These are phyloP conservation scores for Thalassia testudinum DNA, from an alignment of 116 monocot species.

Conservation along the genomic window DNA sequence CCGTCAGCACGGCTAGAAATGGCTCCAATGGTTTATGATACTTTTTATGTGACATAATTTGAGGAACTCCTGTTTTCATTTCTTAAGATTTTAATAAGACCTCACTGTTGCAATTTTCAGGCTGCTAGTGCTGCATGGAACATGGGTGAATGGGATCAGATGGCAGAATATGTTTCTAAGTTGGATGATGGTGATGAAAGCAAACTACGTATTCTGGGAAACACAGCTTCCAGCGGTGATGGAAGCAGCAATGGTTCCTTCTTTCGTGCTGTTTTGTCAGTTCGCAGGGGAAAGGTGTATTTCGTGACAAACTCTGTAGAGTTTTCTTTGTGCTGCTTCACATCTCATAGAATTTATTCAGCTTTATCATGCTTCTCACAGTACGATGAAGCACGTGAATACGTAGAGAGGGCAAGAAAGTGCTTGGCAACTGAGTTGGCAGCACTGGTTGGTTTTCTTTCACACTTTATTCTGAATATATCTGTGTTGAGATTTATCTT, in stretches of 20 bases:
- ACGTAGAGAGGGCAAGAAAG: constrained; percentile 85
- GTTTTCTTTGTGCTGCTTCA: not conserved
- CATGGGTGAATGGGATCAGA: constrained; percentile 99
- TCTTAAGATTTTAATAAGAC: not conserved
- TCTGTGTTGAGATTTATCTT: not conserved
- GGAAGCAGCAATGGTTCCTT: constrained; percentile 97
- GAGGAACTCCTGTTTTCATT: not conserved
- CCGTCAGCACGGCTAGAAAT: constrained; percentile 82
- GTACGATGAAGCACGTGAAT: constrained; percentile 90
- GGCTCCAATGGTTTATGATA: constrained; percentile 74
- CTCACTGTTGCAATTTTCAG: constrained; percentile 16
- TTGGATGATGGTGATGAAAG: constrained; percentile 95
- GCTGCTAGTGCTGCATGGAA: constrained; percentile 98
- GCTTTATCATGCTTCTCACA: constrained; percentile 10
- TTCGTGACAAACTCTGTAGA: not conserved
- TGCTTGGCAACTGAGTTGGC: constrained; percentile 94
- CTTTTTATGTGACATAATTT: not conserved
- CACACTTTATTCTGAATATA: too few species aligned
- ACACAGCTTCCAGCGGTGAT: constrained; percentile 67
- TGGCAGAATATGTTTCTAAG: constrained; percentile 91
- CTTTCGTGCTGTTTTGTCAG: constrained; percentile 84
- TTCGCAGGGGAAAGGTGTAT: constrained; percentile 64
- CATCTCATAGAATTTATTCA: not conserved
- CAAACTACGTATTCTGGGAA: constrained; percentile 57
- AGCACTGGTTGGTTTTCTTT: constrained; percentile 58